Conservation (phyloP, 2,329 filamentous ascomycete genomes). For the Neopestalotiopsis sp. region DNA sequence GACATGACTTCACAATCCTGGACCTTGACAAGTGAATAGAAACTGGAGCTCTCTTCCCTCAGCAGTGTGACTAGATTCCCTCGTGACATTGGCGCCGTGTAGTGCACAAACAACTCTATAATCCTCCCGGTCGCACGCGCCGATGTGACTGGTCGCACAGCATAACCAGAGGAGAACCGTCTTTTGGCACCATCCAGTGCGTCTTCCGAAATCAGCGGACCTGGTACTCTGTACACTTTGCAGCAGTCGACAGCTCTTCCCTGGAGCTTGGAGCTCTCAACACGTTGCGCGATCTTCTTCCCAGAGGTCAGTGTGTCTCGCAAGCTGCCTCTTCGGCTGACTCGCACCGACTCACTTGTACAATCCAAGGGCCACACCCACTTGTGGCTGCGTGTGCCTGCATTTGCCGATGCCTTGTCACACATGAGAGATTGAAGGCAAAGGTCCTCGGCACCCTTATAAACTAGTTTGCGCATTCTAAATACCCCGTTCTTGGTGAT, state of each 20-base stretch:
- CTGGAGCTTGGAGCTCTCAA: background rate
- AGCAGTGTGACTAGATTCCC: slow-evolving; percentile 1
- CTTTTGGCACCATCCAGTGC: background rate
- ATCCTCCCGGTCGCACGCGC: slow-evolving; percentile 4
- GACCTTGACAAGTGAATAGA: background rate
- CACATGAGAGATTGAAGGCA: slow-evolving; percentile 13
- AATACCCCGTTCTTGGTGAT: background rate
- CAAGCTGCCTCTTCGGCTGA: slow-evolving; percentile 6
- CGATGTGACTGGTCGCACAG: slow-evolving; percentile 15
- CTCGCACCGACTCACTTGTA: background rate
- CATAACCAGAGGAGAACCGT: background rate
- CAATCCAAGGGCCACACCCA: slow-evolving; percentile 5
- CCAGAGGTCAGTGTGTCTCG: background rate
- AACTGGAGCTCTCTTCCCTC: slow-evolving; percentile 7
- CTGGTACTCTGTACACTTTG: background rate
- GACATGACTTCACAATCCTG: slow-evolving; percentile 16
- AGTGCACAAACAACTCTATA: slow-evolving; percentile 6
- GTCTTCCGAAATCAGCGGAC: slow-evolving; percentile 16
- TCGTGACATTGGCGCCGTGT: slow-evolving; percentile 13
- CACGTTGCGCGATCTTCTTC: slow-evolving; percentile 3
- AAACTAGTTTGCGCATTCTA: background rate
- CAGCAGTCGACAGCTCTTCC: background rate
- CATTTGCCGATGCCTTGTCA: slow-evolving; percentile 14
- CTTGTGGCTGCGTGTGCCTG: slow-evolving; percentile 19
- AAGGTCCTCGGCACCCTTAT: slow-evolving; percentile 1